Percentiles rank a stretch among this genome's conserved stretches.
These are phyloP conservation scores for Tritrichomonas musculus DNA, from an alignment of 208 protist genomes.

Conservation along the genomic window DNA sequence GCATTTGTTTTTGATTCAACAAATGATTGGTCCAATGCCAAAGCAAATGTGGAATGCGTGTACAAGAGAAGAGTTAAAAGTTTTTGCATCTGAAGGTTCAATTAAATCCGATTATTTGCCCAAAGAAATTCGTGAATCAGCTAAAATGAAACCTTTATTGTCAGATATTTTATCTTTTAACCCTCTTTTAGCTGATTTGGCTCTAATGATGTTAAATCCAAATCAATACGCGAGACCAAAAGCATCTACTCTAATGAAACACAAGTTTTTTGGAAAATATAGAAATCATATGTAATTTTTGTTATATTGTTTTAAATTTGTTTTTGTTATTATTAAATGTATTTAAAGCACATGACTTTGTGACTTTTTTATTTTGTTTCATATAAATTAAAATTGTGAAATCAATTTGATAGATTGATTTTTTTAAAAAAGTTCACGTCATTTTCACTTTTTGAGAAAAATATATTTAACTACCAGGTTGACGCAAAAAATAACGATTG, in stretches of 20 bases:
- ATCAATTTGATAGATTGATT: no score
- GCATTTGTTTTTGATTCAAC: constrained; percentile 21
- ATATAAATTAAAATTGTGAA: no score
- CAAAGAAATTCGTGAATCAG: not conserved
- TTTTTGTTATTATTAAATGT: no score
- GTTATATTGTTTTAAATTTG: no score
- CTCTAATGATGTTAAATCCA: not conserved
- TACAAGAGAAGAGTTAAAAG: not conserved
- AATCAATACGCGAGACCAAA: not conserved
- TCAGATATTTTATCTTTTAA: not conserved
- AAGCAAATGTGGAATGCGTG: not conserved
- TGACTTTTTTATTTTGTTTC: no score
- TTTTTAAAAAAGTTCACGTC: no score
- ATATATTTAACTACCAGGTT: no score
- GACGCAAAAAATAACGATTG: no score
- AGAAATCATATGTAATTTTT: no score
- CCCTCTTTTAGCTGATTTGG: not conserved
- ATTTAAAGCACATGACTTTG: no score
- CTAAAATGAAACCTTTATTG: not conserved
- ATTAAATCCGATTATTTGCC: not conserved
- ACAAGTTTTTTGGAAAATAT: not conserved
- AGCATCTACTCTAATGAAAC: not conserved
- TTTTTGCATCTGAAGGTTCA: not conserved
- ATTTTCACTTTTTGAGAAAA: no score
- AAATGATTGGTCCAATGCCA: not conserved